Evolutionary conservation across 1,139 yeast species (phyloP).

Genomic region (Pichia sp.): DNA sequence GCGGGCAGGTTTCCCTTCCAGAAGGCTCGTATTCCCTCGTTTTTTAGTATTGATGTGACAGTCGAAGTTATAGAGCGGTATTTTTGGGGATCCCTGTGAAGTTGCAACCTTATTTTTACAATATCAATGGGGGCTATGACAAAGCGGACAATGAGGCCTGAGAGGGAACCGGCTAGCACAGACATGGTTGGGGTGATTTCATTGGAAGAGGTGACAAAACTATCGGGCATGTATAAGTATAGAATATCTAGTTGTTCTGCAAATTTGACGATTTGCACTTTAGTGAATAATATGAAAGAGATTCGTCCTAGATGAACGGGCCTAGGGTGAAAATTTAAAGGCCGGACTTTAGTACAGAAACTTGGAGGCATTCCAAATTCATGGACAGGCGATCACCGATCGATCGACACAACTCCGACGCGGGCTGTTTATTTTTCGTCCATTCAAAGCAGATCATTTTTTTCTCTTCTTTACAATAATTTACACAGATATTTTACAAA

Average conservation of each 20-base stretch:
- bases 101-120: slow-evolving; percentile 78
- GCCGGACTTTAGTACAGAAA: no score
- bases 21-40: slow-evolving; percentile 60
- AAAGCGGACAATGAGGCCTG: slow-evolving; percentile 43
- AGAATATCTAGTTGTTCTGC: background rate
- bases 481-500: slow-evolving; percentile 4
- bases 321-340: no score
- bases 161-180: slow-evolving; percentile 31
- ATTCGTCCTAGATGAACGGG: no score
- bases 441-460: background rate
- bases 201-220: slow-evolving; percentile 8
- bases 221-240: slow-evolving; percentile 10
- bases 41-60: slow-evolving; percentile 35
- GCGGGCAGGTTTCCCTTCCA: slow-evolving; percentile 98
- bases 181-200: slow-evolving; percentile 22
- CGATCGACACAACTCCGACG: slow-evolving; percentile 5
- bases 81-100: slow-evolving; percentile 36
- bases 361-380: background rate
- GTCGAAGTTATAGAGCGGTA: slow-evolving; percentile 37
- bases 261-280: no score
- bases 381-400: background rate
- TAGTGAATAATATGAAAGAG: no score
- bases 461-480: background rate
- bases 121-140: slow-evolving; percentile 89
- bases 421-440: background rate